A percentile compares a stretch with the other conserved stretches of the same genome.
Evolutionary conservation across 345 rosid genomes (phyloP).

Genomic region (Gossypium arboreum): DNA sequence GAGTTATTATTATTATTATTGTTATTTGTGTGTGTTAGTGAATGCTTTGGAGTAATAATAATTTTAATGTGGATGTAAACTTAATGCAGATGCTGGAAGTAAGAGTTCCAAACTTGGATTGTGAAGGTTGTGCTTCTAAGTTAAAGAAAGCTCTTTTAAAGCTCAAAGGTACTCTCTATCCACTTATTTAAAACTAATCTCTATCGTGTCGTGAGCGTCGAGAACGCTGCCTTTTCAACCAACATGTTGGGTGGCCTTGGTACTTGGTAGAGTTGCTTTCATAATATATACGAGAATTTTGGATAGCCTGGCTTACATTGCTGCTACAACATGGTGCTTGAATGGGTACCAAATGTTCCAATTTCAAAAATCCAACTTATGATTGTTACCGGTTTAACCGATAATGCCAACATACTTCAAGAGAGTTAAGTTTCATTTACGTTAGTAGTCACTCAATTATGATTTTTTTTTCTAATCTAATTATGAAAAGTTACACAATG

Average conservation of each 20-base stretch:
- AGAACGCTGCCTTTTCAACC: too few relatives aligned
- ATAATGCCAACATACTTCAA: too few relatives aligned
- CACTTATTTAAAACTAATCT: not conserved
- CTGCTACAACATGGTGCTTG: too few relatives aligned
- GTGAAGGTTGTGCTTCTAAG: conserved; percentile 90
- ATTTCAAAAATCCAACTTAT: too few relatives aligned
- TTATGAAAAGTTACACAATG: too few relatives aligned
- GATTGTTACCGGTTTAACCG: too few relatives aligned
- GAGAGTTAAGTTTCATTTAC: too few relatives aligned
- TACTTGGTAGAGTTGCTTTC: not conserved
- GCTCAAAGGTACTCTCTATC: conserved; percentile 65
- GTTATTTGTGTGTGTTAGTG: not conserved
- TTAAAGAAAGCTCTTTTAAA: conserved; percentile 76
- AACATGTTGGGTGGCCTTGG: not conserved
- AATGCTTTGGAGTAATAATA: not conserved
- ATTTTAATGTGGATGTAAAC: not conserved
- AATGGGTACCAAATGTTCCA: too few relatives aligned
- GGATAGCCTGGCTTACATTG: not conserved
- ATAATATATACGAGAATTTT: not conserved
- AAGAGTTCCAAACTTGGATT: conserved; percentile 85
- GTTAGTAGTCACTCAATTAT: too few relatives aligned
- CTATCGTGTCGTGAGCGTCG: too few relatives aligned
- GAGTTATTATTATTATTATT: not conserved
- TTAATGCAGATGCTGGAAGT: conserved; percentile 67
- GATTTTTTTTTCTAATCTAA: too few relatives aligned